Base-by-base conservation (phyloP, 176 grass and related monocot genomes). In the Chloris gayana region DNA sequence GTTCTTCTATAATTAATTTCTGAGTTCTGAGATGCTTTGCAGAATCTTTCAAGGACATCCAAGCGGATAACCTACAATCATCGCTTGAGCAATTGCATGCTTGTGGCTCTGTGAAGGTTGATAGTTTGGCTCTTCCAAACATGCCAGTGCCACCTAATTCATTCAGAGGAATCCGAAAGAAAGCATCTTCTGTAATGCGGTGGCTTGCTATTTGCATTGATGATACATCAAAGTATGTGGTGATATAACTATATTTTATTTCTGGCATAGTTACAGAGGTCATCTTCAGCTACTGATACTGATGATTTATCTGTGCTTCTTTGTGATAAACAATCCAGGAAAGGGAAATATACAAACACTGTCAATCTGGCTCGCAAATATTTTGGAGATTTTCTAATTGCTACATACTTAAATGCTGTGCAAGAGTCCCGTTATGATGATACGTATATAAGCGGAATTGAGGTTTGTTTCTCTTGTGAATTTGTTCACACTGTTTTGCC, bases 321-420 rank as follows among this genome's bases (percentile, higher is more conserved):
- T 68, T 82, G 30, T 72, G 69, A 54, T 66, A 85, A 81, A 81
- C 66, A 42, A 71, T 81, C 24, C 85, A 98, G 95, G 92, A 92
- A 90, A 85, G 95, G 88, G 47, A 98, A 76, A 80, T 91, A 98
- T 45, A 84, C 82, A 70, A 77, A 83, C 53, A 89, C 75, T 54
- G 68, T 84, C 37, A 93, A 98, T 86, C 79, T 98, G 76, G 86
- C 94, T 38, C 79, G 95, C 39, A 98, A 98, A 77, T 98, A 91
- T 86, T 90, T 93, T 75, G 95, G 95, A 12, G 92, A 98, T 82
- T 93, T 91, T 87, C 70, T 98, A 69, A 94, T 98, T 91, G 83
- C 92, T 73, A 94, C 84, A 57, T 98, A 95, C 78, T 70, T 93
- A 80, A 84, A 93, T 45, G 67, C 79, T 60, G 68, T 91, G 72